phyloP scores from a whole-genome alignment of 164 flowering plant species.

The Dillenia suffruticosa region DNA sequence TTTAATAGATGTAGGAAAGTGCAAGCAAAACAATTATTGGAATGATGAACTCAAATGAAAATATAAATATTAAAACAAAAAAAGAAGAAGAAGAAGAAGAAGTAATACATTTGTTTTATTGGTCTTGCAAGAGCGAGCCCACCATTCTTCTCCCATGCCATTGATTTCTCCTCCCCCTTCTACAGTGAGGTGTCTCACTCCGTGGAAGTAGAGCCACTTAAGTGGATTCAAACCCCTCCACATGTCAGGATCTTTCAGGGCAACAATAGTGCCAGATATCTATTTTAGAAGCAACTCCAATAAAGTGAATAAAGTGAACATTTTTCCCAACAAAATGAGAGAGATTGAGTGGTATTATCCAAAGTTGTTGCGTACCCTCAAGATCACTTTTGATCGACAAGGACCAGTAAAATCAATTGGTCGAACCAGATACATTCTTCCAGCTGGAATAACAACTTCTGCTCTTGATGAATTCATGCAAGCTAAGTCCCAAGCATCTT shows the following conservation, averaged over 20 bases:
- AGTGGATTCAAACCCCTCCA: constrained; percentile 65
- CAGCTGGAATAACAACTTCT: constrained; percentile 46
- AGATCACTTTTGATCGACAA: constrained; percentile 59
- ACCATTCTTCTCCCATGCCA: constrained; percentile 93
- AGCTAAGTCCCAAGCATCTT: constrained; percentile 63
- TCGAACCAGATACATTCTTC: constrained; percentile 40
- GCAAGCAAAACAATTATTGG: not conserved
- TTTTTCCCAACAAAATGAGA: not conserved
- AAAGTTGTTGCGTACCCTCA: constrained; percentile 40
- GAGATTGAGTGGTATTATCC: not conserved
- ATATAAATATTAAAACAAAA: not conserved
- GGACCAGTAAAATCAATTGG: constrained; percentile 74
- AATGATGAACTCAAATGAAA: not conserved
- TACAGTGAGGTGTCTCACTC: constrained; percentile 56
- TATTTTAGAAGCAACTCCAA: constrained; percentile 17
- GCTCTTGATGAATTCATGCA: constrained; percentile 45
- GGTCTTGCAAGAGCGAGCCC: constrained; percentile 83
- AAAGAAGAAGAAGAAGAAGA: not conserved
- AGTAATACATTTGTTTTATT: constrained; percentile 51
- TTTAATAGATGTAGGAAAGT: constrained; percentile 7
- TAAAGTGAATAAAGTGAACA: not conserved
- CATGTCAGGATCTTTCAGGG: constrained; percentile 65
- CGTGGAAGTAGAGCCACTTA: constrained; percentile 83
- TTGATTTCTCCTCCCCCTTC: constrained; percentile 73
- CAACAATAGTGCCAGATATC: constrained; percentile 69